These are phyloP conservation scores for Trifolium fragiferum DNA, from an alignment of 306 rosid species.

Conservation along the genomic window DNA sequence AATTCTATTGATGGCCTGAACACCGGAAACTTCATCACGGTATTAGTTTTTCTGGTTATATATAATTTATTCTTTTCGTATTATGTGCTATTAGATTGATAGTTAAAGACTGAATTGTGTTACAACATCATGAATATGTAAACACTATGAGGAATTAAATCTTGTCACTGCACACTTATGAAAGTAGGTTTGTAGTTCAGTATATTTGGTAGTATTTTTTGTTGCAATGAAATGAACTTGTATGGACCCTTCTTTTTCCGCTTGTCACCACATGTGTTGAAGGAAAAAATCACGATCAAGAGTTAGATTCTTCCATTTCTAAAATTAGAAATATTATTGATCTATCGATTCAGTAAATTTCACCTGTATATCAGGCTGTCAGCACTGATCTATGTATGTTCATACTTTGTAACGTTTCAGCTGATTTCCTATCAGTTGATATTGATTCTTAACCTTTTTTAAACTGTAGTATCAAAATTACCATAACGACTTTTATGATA, in stretches of 20 bases:
- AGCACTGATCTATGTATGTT: conserved; percentile 5
- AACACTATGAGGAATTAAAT: conserved; percentile 1
- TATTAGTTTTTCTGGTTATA: conserved; percentile 40
- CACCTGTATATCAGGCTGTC: not conserved
- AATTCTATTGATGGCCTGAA: conserved; percentile 93
- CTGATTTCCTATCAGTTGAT: not conserved
- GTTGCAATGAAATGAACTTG: not conserved
- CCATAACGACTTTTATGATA: not conserved
- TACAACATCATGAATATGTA: conserved; percentile 7
- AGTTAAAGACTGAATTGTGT: not conserved
- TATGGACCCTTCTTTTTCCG: not conserved
- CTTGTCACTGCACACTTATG: not conserved
- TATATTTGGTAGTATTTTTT: not conserved
- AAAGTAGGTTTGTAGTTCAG: conserved; percentile 16
- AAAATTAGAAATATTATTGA: not conserved
- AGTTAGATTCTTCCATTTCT: not conserved
- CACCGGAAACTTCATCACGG: conserved; percentile 97
- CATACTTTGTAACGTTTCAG: not conserved
- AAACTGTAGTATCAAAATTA: not conserved
- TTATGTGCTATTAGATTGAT: conserved; percentile 7
- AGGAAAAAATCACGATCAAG: not conserved
- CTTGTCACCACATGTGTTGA: not conserved
- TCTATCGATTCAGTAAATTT: not conserved
- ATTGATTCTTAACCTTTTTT: not conserved
- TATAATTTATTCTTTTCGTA: conserved; percentile 23